Evolutionary conservation across 495 filamentous ascomycete species (phyloP).

Genomic region (Penicillium robsamsonii): DNA sequence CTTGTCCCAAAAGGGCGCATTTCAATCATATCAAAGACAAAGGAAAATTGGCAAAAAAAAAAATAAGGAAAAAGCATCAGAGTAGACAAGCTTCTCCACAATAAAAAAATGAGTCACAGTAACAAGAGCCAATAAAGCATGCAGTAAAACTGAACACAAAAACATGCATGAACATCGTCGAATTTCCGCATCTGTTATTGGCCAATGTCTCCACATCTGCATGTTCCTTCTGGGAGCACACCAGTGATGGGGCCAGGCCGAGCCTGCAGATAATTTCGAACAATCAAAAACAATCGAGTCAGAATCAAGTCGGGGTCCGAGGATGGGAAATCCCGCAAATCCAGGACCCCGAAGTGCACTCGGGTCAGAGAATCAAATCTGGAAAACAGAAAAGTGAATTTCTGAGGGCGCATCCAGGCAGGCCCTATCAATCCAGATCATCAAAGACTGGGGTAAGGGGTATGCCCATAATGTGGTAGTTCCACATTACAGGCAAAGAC

Average conservation of each 20-base stretch:
- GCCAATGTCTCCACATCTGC: slow-evolving; percentile 10
- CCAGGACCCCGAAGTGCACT: not conserved
- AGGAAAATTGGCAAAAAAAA: not conserved
- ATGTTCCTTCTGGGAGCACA: not conserved
- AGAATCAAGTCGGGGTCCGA: slow-evolving; percentile 6
- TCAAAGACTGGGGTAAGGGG: slow-evolving; percentile 1
- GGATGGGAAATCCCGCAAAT: not conserved
- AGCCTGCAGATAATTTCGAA: slow-evolving; percentile 11
- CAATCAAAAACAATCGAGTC: slow-evolving; percentile 7
- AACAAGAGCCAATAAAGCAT: slow-evolving; percentile 17
- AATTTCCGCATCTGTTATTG: slow-evolving; percentile 17
- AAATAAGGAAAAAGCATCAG: too few relatives aligned
- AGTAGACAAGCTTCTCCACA: slow-evolving; percentile 12
- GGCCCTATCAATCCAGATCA: slow-evolving; percentile 14
- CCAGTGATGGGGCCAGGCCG: slow-evolving; percentile 19
- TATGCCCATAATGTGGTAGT: not conserved
- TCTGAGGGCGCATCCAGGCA: slow-evolving; percentile 24
- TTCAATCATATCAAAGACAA: slow-evolving; percentile 1
- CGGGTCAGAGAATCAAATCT: slow-evolving; percentile 8
- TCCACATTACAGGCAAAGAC: slow-evolving; percentile 12
- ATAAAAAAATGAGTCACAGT: slow-evolving; percentile 20
- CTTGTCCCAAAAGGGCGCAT: slow-evolving; percentile 2
- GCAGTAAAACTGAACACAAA: slow-evolving; percentile 1
- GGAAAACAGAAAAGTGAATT: slow-evolving; percentile 6
- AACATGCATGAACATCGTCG: slow-evolving; percentile 18